Base-by-base conservation (phyloP, 108 stramenopile genomes). In the Mediolabrus comicus region DNA sequence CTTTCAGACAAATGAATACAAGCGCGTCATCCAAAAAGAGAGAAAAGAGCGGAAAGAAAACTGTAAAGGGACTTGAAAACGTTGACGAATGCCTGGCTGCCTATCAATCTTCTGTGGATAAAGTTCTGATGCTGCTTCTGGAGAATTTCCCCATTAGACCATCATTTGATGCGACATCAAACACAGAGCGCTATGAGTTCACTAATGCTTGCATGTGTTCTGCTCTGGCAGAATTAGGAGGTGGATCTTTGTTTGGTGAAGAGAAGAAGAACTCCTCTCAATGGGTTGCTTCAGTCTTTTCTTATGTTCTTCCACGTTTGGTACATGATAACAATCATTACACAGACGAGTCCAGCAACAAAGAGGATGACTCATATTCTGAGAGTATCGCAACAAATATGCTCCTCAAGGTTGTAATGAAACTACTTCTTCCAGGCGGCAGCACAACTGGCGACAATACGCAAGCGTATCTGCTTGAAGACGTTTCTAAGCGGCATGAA, bases 171-270 rank as follows among this genome's bases (percentile, higher is more conserved):
- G 67, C 34, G n/a, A 17, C 27, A 13, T 29, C 61, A 3, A 49
- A 49, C 41, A 9, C 54, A n/a, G 53, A 69, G 14, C 54, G 63
- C 26, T 75, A 80, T 52, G 70, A 74, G 16, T 24, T 75, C 43
- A 70, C 38, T 31, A 80, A 80, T 61, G 79, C 74, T 36, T 58
- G 57, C 14, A 62, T 80, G 16, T 80, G 79, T 27, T 80, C 70
- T 25, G 62, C 70, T 33, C 26, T 80, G 13, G 79, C 74, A 65
- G 79, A 80, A 39, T 39, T 80, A 30, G 74, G 79, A 11, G 63
- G 75, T 30, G 62, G 57, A 4, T 11, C 13, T 30, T 7, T 69
- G 24, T 49, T 31, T 17, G 74, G 17, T 25, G 72, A 53, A 31
- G 22, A n/a, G 1, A 58, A 22, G 12, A 28, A 32, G 46, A 34